A percentile compares a stretch with the other conserved stretches of the same genome.
phyloP scores from a whole-genome alignment of 1,284 basidiomycete species.

The Austroboletus olivaceoglutinosus region DNA sequence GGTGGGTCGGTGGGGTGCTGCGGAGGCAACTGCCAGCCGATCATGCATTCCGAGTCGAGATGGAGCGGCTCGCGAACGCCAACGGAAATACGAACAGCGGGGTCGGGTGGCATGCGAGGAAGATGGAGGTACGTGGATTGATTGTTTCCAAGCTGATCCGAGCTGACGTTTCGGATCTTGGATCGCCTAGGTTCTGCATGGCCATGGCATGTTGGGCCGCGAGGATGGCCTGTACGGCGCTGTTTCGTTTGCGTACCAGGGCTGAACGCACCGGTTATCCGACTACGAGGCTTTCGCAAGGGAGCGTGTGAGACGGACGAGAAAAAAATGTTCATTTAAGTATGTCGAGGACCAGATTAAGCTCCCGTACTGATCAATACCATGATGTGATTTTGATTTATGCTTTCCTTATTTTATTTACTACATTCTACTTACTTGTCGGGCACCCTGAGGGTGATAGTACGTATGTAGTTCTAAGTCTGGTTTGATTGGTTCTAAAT shows the following conservation, averaged over 20 bases:
- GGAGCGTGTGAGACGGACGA: constrained; percentile 1
- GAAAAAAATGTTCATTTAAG: background rate
- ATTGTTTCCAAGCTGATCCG: background rate
- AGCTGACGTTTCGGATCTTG: constrained; percentile 4
- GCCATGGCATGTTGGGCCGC: constrained; percentile 86
- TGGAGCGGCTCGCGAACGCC: constrained; percentile 73
- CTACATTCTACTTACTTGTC: background rate
- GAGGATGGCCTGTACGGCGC: constrained; percentile 95
- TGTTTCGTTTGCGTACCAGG: constrained; percentile 87
- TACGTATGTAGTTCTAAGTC: background rate
- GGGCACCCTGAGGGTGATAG: constrained; percentile 1
- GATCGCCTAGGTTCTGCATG: constrained; percentile 64
- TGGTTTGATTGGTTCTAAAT: too few relatives aligned
- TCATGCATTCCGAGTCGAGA: constrained; percentile 67
- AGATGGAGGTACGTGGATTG: constrained; percentile 82
- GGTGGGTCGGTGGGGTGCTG: constrained; percentile 65
- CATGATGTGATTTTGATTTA: background rate
- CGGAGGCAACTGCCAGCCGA: constrained; percentile 58
- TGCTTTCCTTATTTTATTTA: background rate
- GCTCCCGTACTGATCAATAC: background rate
- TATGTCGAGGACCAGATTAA: background rate
- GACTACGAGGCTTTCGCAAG: background rate
- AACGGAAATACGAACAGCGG: constrained; percentile 89
- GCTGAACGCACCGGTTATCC: constrained; percentile 42
- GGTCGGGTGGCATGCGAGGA: constrained; percentile 93